Percentiles rank a stretch among this genome's conserved stretches.
These are phyloP conservation scores for Cyclotella kingstonii DNA, from an alignment of 108 stramenopile genomes.

Conservation along the genomic window DNA sequence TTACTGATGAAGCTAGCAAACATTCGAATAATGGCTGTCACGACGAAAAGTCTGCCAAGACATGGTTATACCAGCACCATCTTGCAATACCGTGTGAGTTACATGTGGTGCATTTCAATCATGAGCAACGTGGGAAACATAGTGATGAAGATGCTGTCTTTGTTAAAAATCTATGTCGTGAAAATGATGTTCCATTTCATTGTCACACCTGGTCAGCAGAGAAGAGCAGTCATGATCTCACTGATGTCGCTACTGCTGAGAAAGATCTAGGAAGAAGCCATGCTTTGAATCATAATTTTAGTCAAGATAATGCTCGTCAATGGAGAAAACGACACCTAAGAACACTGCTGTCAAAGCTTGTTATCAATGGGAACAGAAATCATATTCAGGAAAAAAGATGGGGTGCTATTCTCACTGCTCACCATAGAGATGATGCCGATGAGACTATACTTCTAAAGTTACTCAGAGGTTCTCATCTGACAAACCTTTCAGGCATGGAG, in stretches of 20 bases:
- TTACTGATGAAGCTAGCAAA: no score
- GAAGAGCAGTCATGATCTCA: neutral
- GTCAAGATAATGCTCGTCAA: constrained; percentile 76
- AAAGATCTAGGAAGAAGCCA: neutral
- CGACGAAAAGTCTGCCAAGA: no score
- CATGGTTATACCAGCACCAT: no score
- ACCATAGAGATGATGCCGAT: constrained; percentile 81
- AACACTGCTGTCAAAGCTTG: constrained; percentile 34
- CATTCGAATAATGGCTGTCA: no score
- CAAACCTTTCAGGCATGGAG: constrained; percentile 74
- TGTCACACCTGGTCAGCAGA: constrained; percentile 55
- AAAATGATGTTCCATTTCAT: constrained; percentile 59
- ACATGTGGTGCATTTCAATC: constrained; percentile 85
- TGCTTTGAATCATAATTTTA: constrained; percentile 43
- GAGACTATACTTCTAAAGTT: constrained; percentile 84
- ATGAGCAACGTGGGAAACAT: constrained; percentile 67
- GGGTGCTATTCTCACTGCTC: constrained; percentile 80
- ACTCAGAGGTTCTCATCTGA: constrained; percentile 75
- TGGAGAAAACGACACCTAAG: constrained; percentile 62
- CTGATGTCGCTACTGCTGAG: constrained; percentile 2
- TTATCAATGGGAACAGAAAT: constrained; percentile 6
- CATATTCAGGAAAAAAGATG: neutral
- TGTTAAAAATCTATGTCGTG: constrained; percentile 54
- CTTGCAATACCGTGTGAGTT: constrained; percentile 53
- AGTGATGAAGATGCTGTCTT: constrained; percentile 65